Conservation (phyloP, 1,284 basidiomycete genomes). For the Hypsizygus ulmarius region DNA sequence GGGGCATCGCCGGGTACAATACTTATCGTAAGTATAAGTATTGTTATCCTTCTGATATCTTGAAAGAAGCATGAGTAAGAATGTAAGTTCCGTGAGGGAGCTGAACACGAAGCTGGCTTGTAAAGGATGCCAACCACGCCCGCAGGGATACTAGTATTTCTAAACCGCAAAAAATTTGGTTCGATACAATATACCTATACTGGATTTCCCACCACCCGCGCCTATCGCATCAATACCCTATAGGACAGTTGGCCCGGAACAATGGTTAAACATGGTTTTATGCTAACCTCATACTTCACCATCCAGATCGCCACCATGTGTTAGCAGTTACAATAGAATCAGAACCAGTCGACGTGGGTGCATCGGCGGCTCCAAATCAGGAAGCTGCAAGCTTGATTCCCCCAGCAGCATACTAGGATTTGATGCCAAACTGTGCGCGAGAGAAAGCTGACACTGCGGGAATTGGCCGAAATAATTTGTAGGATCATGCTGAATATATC, state of each 20-base stretch:
- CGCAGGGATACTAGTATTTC: no score
- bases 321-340: conserved; percentile 45
- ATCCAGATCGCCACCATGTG: conserved; percentile 47
- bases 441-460: no score
- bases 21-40: no score
- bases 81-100: conserved; percentile 39
- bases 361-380: conserved; percentile 51
- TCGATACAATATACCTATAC: conserved; percentile 22
- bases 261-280: not conserved
- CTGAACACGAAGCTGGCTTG: conserved; percentile 35
- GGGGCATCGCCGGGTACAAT: conserved; percentile 45
- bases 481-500: no score
- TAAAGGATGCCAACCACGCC: conserved; percentile 42
- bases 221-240: conserved; percentile 47
- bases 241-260: not conserved
- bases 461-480: no score
- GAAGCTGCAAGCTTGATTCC: conserved; percentile 56
- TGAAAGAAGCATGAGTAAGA: conserved; percentile 44
- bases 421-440: conserved; percentile 40
- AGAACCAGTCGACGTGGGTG: conserved; percentile 42
- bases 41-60: no score
- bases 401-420: conserved; percentile 48
- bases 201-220: conserved; percentile 36
- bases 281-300: conserved; percentile 46
- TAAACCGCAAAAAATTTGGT: no score